Base-by-base conservation (phyloP, 176 grass and related monocot species). In the Triticum aestivum region DNA sequence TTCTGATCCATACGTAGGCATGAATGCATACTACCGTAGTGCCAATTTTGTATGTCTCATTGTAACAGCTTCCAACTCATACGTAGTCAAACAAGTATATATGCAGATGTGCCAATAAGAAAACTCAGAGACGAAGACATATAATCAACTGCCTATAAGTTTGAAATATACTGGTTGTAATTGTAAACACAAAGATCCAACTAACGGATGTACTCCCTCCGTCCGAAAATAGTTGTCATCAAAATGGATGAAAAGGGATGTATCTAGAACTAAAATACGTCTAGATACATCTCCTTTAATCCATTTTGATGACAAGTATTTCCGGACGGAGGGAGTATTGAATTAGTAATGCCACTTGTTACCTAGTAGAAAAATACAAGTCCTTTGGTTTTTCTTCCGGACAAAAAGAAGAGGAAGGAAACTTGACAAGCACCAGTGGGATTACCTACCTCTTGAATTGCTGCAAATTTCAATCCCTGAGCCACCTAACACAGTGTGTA, bases 1-100 rank as follows among this genome's bases (percentile, higher is more conserved):
- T 84, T 84, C 85, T 61, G 35, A 79, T 83, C 56, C 74, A 42
- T 82, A 56, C 73, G 61, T 9, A 83, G 42, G 65, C 58, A 66
- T 87, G 58, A 45, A 79, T 81, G 24, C 23, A 73, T 52, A 32
- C 20, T 67, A 83, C 42, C 38, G 45, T 20, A 79, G 52, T 64
- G 17, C 18, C 72, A 6, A 32, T 79, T 66, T 58, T 75, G 77
- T 49, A 67, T 10, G 66, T 47, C 79, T 35, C 73, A 73, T 47
- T 65, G 49, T 76, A 32, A 77, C 39, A 78, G 42, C 18, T 80
- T 7, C 54, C 70, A 77, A 73, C 44, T 56, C 10, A 44, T 44
- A 44, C 10, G 42, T 44, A 67, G 85, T 79, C 59, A 67, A 87
- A 86, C 65, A 42, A 73, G 56, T 56, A 21, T 73, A 86, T 45